Evolutionary conservation across 2,329 filamentous ascomycete genomes (phyloP).

Genomic region (Cercospora zeina): DNA sequence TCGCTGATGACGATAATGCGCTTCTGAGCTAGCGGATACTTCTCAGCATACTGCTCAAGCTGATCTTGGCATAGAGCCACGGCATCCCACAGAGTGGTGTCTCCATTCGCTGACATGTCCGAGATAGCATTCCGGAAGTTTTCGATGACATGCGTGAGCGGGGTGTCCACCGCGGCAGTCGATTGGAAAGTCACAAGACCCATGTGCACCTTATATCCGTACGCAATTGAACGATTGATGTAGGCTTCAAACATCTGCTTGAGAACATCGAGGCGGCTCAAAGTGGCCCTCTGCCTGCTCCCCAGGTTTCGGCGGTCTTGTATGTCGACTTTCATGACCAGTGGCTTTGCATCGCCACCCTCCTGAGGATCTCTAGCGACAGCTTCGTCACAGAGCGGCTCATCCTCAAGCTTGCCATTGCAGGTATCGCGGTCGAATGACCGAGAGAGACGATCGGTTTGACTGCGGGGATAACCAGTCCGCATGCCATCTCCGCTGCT

Average conservation of each 20-base stretch:
- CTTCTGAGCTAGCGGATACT: constrained; percentile 41
- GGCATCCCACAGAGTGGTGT: constrained; percentile 44
- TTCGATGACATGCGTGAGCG: constrained; percentile 41
- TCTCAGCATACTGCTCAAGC: constrained; percentile 35
- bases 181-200: constrained; percentile 42
- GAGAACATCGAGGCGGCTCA: constrained; percentile 40
- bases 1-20: constrained; percentile 45
- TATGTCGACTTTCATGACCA: constrained; percentile 30
- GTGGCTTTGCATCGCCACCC: constrained; percentile 14
- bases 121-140: constrained; percentile 42
- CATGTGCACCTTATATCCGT: constrained; percentile 42
- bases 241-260: constrained; percentile 45
- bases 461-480: constrained; percentile 1
- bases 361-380: not conserved
- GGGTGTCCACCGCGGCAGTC: constrained; percentile 33
- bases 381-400: constrained; percentile 22
- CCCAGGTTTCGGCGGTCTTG: not conserved
- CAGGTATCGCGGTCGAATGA: constrained; percentile 28
- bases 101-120: constrained; percentile 36
- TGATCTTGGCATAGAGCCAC: constrained; percentile 40
- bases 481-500: constrained; percentile 22
- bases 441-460: constrained; percentile 16
- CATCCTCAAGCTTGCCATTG: constrained; percentile 28
- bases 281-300: not conserved
- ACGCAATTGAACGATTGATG: constrained; percentile 44